A percentile compares a stretch with the other conserved stretches of the same genome.
These are phyloP conservation scores for Dioscorea zingiberensis DNA, from an alignment of 106 monocot species.

Conservation along the genomic window DNA sequence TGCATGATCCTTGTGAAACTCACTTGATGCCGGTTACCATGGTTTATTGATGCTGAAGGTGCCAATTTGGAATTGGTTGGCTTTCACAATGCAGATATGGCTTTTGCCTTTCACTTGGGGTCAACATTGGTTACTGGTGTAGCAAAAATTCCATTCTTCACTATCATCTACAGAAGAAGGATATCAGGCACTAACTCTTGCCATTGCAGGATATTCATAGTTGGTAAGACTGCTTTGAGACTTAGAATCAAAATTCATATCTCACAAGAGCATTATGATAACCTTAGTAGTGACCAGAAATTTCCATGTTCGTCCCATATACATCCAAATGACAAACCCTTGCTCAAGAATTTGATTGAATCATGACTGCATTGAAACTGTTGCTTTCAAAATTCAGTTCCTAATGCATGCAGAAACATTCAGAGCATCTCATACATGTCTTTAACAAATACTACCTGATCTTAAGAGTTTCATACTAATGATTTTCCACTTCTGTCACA, in stretches of 20 bases:
- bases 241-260: too few species aligned
- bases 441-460: too few species aligned
- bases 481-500: too few species aligned
- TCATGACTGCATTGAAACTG: too few species aligned
- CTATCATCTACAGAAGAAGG: slow-evolving; percentile 61
- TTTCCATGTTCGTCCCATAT: too few species aligned
- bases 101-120: slow-evolving; percentile 43
- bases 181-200: slow-evolving; percentile 53
- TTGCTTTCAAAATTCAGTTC: too few species aligned
- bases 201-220: slow-evolving; percentile 55
- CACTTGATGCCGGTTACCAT: slow-evolving; percentile 51
- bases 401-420: too few species aligned
- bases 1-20: slow-evolving; percentile 36
- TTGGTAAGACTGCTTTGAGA: slow-evolving; percentile 82
- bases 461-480: too few species aligned
- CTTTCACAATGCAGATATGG: slow-evolving; percentile 81
- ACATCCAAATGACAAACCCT: too few species aligned
- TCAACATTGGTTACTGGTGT: slow-evolving; percentile 68
- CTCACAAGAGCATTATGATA: slow-evolving; percentile 7
- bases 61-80: slow-evolving; percentile 73
- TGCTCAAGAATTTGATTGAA: too few species aligned
- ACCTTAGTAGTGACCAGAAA: slow-evolving; percentile 19
- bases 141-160: slow-evolving; percentile 53
- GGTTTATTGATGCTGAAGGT: slow-evolving; percentile 62
- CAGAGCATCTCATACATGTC: too few species aligned